A percentile compares a stretch with the other conserved stretches of the same genome.
phyloP scores from a whole-genome alignment of 2,329 filamentous ascomycete genomes.

The Rhytidhysteron rufulum region DNA sequence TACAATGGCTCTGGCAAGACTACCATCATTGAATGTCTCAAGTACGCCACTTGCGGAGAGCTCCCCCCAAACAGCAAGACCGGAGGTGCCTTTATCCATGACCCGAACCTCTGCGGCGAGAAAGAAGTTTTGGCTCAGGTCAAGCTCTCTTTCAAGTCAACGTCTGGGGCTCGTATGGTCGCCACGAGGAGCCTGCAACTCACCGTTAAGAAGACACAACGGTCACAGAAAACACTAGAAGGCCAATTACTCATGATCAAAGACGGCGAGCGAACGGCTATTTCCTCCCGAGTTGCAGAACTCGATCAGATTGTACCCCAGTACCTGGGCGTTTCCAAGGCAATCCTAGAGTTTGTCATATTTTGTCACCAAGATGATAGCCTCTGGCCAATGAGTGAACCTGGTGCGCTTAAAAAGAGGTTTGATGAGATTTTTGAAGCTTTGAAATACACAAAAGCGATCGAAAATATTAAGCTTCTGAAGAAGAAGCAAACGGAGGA shows the following conservation, averaged over 20 bases:
- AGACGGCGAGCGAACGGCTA: conserved; percentile 72
- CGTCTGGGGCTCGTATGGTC: conserved; percentile 74
- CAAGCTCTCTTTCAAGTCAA: conserved; percentile 80
- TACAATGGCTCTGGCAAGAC: conserved; percentile 98
- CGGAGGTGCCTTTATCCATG: conserved; percentile 90
- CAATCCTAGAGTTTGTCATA: conserved; percentile 90
- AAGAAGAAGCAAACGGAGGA: conserved; percentile 79
- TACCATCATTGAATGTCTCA: conserved; percentile 97
- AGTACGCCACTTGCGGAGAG: conserved; percentile 94
- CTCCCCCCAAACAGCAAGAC: conserved; percentile 85
- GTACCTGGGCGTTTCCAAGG: conserved; percentile 82
- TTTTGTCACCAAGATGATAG: conserved; percentile 99
- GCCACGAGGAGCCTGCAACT: conserved; percentile 81
- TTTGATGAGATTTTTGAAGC: conserved; percentile 99
- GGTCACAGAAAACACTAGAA: conserved; percentile 80
- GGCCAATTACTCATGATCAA: conserved; percentile 70
- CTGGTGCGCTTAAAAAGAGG: conserved; percentile 78
- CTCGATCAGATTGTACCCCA: conserved; percentile 80
- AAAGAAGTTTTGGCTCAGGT: conserved; percentile 89
- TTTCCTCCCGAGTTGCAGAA: conserved; percentile 77
- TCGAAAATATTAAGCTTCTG: conserved; percentile 87
- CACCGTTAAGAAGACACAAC: conserved; percentile 74
- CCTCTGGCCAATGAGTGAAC: conserved; percentile 92
- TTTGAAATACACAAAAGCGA: conserved; percentile 92
- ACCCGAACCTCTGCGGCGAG: conserved; percentile 87